Base-by-base conservation (phyloP, 768 basidiomycete genomes). In the Artomyces pyxidatus region DNA sequence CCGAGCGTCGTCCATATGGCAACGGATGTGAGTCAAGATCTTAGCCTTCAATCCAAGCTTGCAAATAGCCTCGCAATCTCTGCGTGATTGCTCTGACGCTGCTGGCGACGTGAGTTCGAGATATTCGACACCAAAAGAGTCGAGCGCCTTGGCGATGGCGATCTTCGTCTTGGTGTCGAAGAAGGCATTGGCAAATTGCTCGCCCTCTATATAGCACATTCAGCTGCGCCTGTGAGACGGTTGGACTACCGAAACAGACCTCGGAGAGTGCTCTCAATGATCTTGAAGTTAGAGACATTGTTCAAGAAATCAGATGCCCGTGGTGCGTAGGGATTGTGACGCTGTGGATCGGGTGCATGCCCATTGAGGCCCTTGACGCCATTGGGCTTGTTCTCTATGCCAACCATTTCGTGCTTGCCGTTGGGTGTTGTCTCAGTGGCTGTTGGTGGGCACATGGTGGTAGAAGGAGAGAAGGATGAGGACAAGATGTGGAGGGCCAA, bases 101-200 rank as follows among this genome's bases (percentile, higher is more conserved):
- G 88, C 92, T 42, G 96, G 95, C 14, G 95, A 97, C 29, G 96
- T 99, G 63, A 99, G 85, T 64, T 99, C 96, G 63, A 99, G 93
- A 77, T 99, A 99, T 65, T 99, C 96, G 50, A 98, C 96, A 62
- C 96, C 96, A 63, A 99, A 98, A 43, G 93, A 94, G 75, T 97
- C 94, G 50, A 98, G 83, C 12, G 93, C 93, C 73, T 84, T 91
- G 57, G 96, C 96, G 59, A 99, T 99, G 65, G 94, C 93, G 65
- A 97, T 96, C 80, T 99, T 99, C 71, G 94, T 98, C 75, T 94
- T 92, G 64, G 92, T 93, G 65, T 96, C 95, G 65, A 98, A 99
- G 78, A 99, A 99, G 47, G 96, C 95, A 64, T 98, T 99, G 55
- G 96, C 96, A 61, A 99, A 99, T 66, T 99, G 94, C 67, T 96